These are phyloP conservation scores for Lactarius sanguifluus DNA, from an alignment of 768 basidiomycete species.

Conservation along the genomic window DNA sequence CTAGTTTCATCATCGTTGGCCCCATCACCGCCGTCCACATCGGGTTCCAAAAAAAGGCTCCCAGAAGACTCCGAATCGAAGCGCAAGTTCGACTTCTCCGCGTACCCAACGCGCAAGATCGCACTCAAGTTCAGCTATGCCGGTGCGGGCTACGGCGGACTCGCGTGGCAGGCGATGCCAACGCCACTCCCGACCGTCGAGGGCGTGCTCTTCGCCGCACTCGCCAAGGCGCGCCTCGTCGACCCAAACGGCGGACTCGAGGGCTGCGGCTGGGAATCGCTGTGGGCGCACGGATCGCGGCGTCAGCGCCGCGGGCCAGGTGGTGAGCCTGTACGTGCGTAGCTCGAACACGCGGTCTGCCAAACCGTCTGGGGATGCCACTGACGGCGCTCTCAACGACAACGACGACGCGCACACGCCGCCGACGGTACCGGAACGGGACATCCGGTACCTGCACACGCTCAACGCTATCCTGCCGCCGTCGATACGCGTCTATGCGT, in stretches of 20 bases:
- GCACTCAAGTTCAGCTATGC: constrained; percentile 92
- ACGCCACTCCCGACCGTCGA: constrained; percentile 90
- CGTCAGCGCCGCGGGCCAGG: constrained; percentile 92
- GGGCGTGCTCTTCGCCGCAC: constrained; percentile 74
- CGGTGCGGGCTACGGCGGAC: constrained; percentile 88
- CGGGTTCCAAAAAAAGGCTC: not conserved
- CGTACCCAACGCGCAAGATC: constrained; percentile 81
- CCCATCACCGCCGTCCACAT: constrained; percentile 16
- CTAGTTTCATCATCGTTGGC: constrained; percentile 1
- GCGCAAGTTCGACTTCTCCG: constrained; percentile 57
- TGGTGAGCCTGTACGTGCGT: constrained; percentile 87
- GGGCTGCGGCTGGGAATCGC: constrained; percentile 84
- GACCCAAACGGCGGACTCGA: constrained; percentile 72
- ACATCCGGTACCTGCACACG: constrained; percentile 73
- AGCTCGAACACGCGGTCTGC: constrained; percentile 50
- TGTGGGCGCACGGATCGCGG: constrained; percentile 96
- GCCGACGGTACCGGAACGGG: constrained; percentile 36
- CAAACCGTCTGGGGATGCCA: not conserved
- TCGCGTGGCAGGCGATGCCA: constrained; percentile 72
- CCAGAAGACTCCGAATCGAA: constrained; percentile 34
- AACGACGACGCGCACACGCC: not conserved
- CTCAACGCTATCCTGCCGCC: constrained; percentile 88
- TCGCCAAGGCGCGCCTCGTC: constrained; percentile 75
- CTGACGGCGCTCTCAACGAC: not conserved
- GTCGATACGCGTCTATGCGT: constrained; percentile 88